These are phyloP conservation scores for Cladosporium sp. DNA, from an alignment of 2,329 filamentous ascomycete species.

Conservation along the genomic window DNA sequence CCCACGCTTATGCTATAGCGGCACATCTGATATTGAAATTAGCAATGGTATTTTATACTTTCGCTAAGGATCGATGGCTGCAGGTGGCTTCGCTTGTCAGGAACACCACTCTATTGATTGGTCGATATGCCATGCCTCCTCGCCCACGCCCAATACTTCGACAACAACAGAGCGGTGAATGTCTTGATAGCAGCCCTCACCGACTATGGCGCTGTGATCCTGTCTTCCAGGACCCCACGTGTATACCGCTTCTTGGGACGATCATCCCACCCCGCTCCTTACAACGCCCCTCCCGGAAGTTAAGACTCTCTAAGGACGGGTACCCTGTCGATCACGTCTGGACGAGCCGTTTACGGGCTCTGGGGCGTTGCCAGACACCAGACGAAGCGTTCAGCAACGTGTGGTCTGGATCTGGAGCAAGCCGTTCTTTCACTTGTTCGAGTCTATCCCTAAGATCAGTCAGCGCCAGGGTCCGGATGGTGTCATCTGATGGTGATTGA, in stretches of 20 bases:
- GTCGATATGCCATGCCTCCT: neutral
- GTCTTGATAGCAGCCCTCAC: neutral
- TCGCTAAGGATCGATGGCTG: neutral
- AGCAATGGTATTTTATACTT: neutral
- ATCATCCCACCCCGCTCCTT: neutral
- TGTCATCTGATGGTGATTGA: too few species aligned
- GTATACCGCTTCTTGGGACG: neutral
- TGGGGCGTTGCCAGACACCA: neutral
- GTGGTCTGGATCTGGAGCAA: neutral
- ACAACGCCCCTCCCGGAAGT: neutral
- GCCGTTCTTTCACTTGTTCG: neutral
- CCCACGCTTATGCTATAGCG: neutral
- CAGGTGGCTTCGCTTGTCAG: neutral
- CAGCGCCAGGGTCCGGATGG: too few species aligned
- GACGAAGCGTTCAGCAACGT: neutral
- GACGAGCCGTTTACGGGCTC: neutral
- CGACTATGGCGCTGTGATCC: neutral
- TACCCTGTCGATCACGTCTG: neutral
- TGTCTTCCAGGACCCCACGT: neutral
- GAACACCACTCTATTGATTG: neutral
- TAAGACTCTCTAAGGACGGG: neutral
- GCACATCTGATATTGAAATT: neutral
- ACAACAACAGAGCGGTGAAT: neutral
- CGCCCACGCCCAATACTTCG: neutral
- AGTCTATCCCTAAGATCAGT: too few species aligned